Percentiles rank a stretch among this genome's conserved stretches.
phyloP scores from a whole-genome alignment of 495 filamentous ascomycete genomes.

The Aspergillus cristatus region DNA sequence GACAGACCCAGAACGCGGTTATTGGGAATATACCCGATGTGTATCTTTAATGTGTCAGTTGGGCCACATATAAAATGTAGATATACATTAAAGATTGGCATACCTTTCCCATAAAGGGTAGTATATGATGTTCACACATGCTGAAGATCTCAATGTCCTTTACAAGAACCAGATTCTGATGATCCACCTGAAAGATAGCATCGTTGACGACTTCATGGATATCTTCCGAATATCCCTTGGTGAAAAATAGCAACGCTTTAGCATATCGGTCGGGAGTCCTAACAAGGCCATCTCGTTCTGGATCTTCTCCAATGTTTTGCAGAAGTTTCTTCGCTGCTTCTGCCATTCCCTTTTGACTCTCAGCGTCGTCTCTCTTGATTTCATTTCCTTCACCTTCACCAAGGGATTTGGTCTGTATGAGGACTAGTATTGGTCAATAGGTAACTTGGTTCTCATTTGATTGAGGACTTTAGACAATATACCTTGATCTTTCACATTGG shows the following conservation, averaged over 20 bases:
- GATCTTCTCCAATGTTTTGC: conserved; percentile 82
- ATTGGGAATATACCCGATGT: conserved; percentile 83
- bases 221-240: conserved; percentile 83
- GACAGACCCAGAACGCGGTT: conserved; percentile 73
- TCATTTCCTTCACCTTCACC: background rate
- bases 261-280: conserved; percentile 75
- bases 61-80: too few relatives aligned
- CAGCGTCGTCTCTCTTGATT: background rate
- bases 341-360: conserved; percentile 45
- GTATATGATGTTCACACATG: conserved; percentile 83
- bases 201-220: conserved; percentile 72
- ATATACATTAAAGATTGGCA: background rate
- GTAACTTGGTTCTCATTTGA: too few relatives aligned
- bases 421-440: background rate
- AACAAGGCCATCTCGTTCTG: conserved; percentile 67
- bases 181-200: conserved; percentile 79
- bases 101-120: conserved; percentile 79
- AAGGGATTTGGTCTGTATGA: background rate
- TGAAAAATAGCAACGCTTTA: conserved; percentile 84
- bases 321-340: conserved; percentile 70
- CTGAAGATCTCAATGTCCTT: conserved; percentile 84
- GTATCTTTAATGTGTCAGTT: conserved; percentile 46
- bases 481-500: background rate
- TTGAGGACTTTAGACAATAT: background rate
- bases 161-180: conserved; percentile 82